Evolutionary conservation across 805 yeast species (phyloP).

Genomic region (Tetrapisispora taiwanensis): DNA sequence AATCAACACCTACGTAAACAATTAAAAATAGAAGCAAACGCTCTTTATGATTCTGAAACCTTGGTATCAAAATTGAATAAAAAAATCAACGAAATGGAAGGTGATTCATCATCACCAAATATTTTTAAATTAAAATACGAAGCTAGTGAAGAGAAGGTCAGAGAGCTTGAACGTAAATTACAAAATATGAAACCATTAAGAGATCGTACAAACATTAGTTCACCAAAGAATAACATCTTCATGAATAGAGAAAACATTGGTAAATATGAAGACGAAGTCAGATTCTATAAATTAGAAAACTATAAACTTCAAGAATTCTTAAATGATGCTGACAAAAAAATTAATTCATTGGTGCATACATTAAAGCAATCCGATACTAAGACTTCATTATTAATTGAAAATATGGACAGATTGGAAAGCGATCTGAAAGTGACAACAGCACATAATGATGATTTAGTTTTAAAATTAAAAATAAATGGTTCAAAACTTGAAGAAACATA

Average conservation of each 20-base stretch:
- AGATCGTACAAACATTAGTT: conserved; percentile 19
- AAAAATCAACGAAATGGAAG: conserved; percentile 18
- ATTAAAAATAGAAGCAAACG: conserved; percentile 42
- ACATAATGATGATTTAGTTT: conserved; percentile 47
- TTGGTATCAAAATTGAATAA: conserved; percentile 26
- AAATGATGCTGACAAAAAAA: conserved; percentile 38
- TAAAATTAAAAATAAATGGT: conserved; percentile 52
- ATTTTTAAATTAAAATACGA: conserved; percentile 39
- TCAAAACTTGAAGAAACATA: conserved; percentile 65
- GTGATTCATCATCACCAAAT: conserved; percentile 23
- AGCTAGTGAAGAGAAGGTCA: conserved; percentile 36
- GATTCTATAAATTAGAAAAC: conserved; percentile 24
- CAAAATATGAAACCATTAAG: conserved; percentile 14
- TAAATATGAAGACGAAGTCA: conserved; percentile 27
- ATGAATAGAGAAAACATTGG: conserved; percentile 20
- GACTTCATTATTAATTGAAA: conserved; percentile 30
- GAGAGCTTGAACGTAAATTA: conserved; percentile 32
- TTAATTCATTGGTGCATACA: conserved; percentile 35
- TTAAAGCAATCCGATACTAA: conserved; percentile 32
- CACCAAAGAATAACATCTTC: conserved; percentile 20
- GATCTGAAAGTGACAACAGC: conserved; percentile 46
- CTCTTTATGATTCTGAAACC: conserved; percentile 42
- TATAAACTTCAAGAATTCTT: conserved; percentile 41
- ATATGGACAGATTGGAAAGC: conserved; percentile 38
- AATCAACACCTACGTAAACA: conserved; percentile 39